Conservation (phyloP, 805 yeast genomes). For the Naumovozyma dairenensis region DNA sequence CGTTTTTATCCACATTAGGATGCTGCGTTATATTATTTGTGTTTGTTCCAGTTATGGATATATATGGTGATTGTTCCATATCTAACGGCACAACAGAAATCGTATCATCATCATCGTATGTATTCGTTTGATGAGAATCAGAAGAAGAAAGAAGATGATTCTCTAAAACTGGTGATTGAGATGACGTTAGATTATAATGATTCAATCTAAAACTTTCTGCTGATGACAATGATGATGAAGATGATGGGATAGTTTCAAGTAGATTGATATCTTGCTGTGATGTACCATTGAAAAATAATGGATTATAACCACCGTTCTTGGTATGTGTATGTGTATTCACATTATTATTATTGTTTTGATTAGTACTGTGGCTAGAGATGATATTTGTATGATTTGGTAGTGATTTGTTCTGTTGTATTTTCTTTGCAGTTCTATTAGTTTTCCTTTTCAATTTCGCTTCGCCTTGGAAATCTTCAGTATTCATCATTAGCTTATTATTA, state of each 20-base stretch:
- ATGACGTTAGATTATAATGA: background rate
- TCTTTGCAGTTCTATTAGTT: slow-evolving; percentile 9
- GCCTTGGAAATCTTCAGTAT: slow-evolving; percentile 19
- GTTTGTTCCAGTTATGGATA: slow-evolving; percentile 3
- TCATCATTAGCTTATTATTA: slow-evolving; percentile 23
- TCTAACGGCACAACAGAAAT: slow-evolving; percentile 10
- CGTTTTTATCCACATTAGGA: background rate
- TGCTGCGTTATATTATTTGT: slow-evolving; percentile 5
- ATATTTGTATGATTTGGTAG: slow-evolving; percentile 21
- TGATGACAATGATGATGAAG: background rate
- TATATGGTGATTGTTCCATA: slow-evolving; percentile 9
- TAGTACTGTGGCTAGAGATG: slow-evolving; percentile 23
- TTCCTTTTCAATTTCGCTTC: slow-evolving; percentile 14
- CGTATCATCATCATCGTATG: slow-evolving; percentile 1
- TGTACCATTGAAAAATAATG: background rate
- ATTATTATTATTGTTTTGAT: background rate
- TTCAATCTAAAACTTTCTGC: background rate
- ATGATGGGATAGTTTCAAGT: slow-evolving; percentile 1
- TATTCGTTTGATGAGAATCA: no score
- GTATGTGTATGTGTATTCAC: background rate
- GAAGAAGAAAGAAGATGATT: no score
- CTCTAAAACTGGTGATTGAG: slow-evolving; percentile 1
- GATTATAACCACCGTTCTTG: background rate
- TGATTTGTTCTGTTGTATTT: slow-evolving; percentile 13
- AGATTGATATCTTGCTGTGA: background rate